A percentile compares a stretch with the other conserved stretches of the same genome.
Conservation (phyloP, 169 alveolate genomes). For the Babesia bovis region DNA sequence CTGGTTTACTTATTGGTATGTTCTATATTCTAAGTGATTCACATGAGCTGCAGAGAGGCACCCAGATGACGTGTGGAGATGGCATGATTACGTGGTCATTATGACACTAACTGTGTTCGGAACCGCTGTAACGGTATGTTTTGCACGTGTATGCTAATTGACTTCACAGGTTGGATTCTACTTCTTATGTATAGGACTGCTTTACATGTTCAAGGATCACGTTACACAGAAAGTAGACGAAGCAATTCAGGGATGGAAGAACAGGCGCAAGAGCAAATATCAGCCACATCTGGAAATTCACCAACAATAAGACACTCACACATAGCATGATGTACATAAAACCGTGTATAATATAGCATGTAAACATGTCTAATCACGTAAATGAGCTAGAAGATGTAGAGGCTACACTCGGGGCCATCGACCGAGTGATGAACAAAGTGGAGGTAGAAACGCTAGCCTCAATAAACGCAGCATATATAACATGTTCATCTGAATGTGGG, state of each 20-base stretch:
- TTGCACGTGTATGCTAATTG: no score
- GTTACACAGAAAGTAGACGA: constrained; percentile 3
- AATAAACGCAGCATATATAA: constrained; percentile 12
- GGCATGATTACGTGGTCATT: constrained; percentile 20
- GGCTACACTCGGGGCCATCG: constrained; percentile 19
- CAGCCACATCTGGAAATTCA: constrained; percentile 39
- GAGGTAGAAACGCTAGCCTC: constrained; percentile 23
- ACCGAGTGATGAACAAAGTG: constrained; percentile 4
- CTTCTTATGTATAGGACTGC: background rate
- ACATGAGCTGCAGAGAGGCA: constrained; percentile 5
- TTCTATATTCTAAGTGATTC: no score
- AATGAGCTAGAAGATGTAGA: background rate
- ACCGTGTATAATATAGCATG: background rate
- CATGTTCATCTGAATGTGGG: constrained; percentile 28
- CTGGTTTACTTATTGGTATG: constrained; percentile 51
- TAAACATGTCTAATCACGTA: background rate
- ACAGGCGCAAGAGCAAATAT: constrained; percentile 16
- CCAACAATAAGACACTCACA: constrained; percentile 5
- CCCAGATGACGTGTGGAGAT: constrained; percentile 28
- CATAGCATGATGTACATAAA: background rate
- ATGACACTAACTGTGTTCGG: constrained; percentile 3
- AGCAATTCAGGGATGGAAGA: constrained; percentile 17
- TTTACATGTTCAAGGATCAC: background rate
- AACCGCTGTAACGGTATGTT: background rate
- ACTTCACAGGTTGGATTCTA: constrained; percentile 5